These are phyloP conservation scores for Neurospora sp. DNA, from an alignment of 495 filamentous ascomycete genomes.

Conservation along the genomic window DNA sequence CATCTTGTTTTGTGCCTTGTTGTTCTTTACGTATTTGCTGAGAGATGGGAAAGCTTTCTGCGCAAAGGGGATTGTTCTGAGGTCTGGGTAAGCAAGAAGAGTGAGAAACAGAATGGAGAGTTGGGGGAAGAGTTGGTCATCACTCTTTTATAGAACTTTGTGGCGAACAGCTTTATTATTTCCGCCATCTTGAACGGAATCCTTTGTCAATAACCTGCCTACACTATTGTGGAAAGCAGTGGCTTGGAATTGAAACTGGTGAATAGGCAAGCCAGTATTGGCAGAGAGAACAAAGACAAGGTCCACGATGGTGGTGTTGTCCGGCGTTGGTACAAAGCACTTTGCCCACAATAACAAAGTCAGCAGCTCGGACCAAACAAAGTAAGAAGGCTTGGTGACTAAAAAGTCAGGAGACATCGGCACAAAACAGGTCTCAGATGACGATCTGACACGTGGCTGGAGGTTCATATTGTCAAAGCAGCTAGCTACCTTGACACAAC, in stretches of 20 bases:
- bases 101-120: background rate
- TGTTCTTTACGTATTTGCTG: background rate
- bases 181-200: background rate
- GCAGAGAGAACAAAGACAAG: background rate
- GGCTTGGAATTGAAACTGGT: background rate
- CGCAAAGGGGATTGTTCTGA: background rate
- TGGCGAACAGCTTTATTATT: background rate
- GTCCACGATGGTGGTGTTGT: background rate
- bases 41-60: background rate
- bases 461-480: background rate
- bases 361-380: too few relatives aligned
- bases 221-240: too few relatives aligned
- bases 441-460: too few relatives aligned
- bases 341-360: background rate
- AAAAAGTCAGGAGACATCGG: background rate
- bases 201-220: background rate
- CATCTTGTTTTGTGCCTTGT: background rate
- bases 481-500: background rate
- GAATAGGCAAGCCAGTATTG: background rate
- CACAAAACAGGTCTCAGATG: background rate
- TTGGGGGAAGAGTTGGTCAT: background rate
- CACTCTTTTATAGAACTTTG: background rate
- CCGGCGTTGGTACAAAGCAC: background rate
- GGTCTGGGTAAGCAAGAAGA: background rate
- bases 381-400: too few relatives aligned